Percentiles rank a stretch among this genome's conserved stretches.
Evolutionary conservation across 495 filamentous ascomycete genomes (phyloP).

Genomic region (Aspergillus sparsus): DNA sequence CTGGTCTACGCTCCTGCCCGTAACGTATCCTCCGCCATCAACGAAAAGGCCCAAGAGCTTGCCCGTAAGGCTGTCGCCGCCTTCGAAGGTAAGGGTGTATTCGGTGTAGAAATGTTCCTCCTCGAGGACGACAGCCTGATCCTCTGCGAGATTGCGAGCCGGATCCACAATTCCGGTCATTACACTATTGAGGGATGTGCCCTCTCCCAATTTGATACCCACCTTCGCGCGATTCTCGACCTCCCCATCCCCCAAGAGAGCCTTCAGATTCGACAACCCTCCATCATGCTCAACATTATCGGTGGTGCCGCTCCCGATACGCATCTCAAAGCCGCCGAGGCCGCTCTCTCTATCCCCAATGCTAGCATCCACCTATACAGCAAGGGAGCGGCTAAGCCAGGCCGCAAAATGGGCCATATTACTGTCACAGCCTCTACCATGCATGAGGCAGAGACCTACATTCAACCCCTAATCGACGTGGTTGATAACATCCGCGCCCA

Average conservation of each 20-base stretch:
- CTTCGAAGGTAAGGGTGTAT: conserved; percentile 87
- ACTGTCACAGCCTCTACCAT: conserved; percentile 72
- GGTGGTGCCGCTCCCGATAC: conserved; percentile 70
- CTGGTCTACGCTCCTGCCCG: conserved; percentile 86
- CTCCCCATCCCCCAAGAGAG: conserved; percentile 65
- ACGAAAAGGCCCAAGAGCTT: conserved; percentile 68
- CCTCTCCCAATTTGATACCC: conserved; percentile 88
- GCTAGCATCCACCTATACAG: conserved; percentile 85
- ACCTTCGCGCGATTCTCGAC: conserved; percentile 83
- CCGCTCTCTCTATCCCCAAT: conserved; percentile 61
- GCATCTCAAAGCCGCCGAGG: conserved; percentile 65
- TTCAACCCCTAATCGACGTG: conserved; percentile 63
- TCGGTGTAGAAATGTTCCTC: conserved; percentile 96
- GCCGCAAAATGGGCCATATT: conserved; percentile 94
- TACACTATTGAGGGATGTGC: conserved; percentile 94
- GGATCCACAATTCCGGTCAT: conserved; percentile 95
- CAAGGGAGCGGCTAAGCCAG: conserved; percentile 79
- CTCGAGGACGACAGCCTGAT: conserved; percentile 72
- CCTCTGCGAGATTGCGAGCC: conserved; percentile 92
- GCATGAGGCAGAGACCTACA: conserved; percentile 68
- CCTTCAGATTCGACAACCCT: conserved; percentile 59
- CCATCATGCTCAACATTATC: conserved; percentile 97
- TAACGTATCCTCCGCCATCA: conserved; percentile 60
- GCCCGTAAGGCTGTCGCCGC: conserved; percentile 76
- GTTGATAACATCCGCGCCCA: conserved; percentile 66